A percentile compares a stretch with the other conserved stretches of the same genome.
These are phyloP conservation scores for Adansonia digitata DNA, from an alignment of 345 rosid genomes.

Conservation along the genomic window DNA sequence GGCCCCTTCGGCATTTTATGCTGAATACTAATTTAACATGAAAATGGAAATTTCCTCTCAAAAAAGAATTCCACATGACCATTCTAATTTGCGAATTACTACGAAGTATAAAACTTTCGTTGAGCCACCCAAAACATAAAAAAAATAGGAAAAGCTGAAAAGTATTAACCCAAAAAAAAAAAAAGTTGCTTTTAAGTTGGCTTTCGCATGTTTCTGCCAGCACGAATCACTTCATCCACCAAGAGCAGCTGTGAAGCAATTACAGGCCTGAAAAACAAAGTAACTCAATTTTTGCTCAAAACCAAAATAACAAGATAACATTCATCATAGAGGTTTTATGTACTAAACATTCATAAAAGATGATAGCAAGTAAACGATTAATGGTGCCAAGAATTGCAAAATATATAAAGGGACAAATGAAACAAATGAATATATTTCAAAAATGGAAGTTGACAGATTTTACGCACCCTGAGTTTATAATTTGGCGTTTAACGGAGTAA, in stretches of 20 bases:
- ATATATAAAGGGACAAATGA: not conserved
- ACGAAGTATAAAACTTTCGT: too few relatives aligned
- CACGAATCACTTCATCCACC: constrained; percentile 97
- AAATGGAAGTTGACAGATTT: not conserved
- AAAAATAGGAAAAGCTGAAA: too few relatives aligned
- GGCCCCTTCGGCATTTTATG: too few relatives aligned
- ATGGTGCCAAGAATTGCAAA: not conserved
- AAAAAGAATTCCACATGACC: too few relatives aligned
- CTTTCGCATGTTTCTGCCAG: constrained; percentile 96
- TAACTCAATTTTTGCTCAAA: not conserved
- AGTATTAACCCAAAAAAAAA: too few relatives aligned
- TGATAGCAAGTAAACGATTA: not conserved
- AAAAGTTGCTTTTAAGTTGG: too few relatives aligned
- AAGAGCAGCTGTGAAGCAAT: constrained; percentile 87
- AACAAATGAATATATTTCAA: not conserved
- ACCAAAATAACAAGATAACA: not conserved
- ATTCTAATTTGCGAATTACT: too few relatives aligned
- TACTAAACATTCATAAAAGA: not conserved
- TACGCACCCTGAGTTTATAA: constrained; percentile 84
- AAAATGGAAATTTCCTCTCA: too few relatives aligned
- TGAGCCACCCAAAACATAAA: too few relatives aligned
- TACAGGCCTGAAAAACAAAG: constrained; percentile 64
- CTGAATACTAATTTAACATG: too few relatives aligned
- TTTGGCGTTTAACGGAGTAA: constrained; percentile 91
- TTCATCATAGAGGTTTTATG: not conserved